A percentile compares a stretch with the other conserved stretches of the same genome.
Evolutionary conservation across 768 basidiomycete species (phyloP).

Genomic region (Lactarius hatsudake): DNA sequence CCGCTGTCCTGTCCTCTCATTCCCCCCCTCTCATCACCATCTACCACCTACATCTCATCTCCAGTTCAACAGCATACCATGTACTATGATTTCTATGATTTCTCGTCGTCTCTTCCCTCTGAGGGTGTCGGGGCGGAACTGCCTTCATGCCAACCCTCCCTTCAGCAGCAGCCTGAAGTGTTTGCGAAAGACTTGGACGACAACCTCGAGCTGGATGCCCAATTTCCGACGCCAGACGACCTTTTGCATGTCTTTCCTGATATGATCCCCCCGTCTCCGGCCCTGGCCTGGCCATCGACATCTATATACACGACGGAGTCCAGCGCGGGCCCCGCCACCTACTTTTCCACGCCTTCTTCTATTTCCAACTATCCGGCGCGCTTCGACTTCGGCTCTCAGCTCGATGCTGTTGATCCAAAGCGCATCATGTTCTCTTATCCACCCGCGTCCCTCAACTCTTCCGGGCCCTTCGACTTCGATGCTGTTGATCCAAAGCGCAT

Average conservation of each 20-base stretch:
- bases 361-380: too few species aligned
- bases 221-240: neutral
- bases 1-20: neutral
- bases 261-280: neutral
- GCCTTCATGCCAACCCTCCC: neutral
- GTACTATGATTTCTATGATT: neutral
- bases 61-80: neutral
- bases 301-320: neutral
- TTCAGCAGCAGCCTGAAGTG: neutral
- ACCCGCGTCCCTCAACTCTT: neutral
- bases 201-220: neutral
- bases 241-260: too few species aligned
- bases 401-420: neutral
- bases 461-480: neutral
- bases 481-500: neutral
- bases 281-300: neutral
- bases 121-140: neutral
- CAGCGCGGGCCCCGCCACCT: neutral
- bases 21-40: neutral
- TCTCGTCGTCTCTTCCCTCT: neutral
- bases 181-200: neutral
- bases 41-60: neutral
- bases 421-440: neutral
- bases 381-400: neutral
- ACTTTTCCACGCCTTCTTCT: neutral